Evolutionary conservation across 108 stramenopile species (phyloP).

Genomic region (Pseudonitzschia pungens): DNA sequence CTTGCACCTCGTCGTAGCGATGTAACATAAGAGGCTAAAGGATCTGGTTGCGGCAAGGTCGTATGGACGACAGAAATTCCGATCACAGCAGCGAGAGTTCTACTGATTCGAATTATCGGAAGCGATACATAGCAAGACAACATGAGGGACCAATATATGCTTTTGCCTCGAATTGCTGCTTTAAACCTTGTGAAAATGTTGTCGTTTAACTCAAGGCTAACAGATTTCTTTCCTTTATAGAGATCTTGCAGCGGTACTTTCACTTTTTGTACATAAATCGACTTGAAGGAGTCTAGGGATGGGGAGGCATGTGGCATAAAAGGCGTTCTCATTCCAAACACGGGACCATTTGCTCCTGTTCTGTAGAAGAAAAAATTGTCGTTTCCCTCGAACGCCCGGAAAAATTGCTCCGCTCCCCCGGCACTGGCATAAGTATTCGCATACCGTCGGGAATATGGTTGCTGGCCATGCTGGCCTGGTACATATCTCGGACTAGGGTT

Average conservation of each 20-base stretch:
- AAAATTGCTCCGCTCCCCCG: neutral
- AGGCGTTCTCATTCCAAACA: constrained; percentile 22
- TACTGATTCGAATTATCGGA: constrained; percentile 48
- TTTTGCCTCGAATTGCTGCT: constrained; percentile 8
- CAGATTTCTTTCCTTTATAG: constrained; percentile 40
- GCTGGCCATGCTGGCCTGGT: constrained; percentile 37
- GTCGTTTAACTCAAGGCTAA: constrained; percentile 43
- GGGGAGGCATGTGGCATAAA: constrained; percentile 5
- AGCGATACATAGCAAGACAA: constrained; percentile 42
- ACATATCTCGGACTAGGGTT: constrained; percentile 39
- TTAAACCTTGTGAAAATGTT: constrained; percentile 48
- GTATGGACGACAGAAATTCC: constrained; percentile 46
- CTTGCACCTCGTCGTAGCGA: constrained; percentile 53
- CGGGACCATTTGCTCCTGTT: constrained; percentile 10
- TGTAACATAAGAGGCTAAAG: constrained; percentile 25
- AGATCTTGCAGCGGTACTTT: constrained; percentile 56
- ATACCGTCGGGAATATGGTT: neutral
- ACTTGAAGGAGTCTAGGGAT: constrained; percentile 29
- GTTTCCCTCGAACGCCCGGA: constrained; percentile 21
- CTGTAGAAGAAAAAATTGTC: constrained; percentile 29
- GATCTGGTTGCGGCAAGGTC: constrained; percentile 48
- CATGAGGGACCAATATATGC: constrained; percentile 18
- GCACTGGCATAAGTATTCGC: neutral
- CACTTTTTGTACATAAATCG: constrained; percentile 66
- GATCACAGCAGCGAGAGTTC: constrained; percentile 34